Evolutionary conservation across 306 rosid genomes (phyloP), one percentile per base, ranked within the genome.

Genomic region (Adenanthera pavonina): DNA sequence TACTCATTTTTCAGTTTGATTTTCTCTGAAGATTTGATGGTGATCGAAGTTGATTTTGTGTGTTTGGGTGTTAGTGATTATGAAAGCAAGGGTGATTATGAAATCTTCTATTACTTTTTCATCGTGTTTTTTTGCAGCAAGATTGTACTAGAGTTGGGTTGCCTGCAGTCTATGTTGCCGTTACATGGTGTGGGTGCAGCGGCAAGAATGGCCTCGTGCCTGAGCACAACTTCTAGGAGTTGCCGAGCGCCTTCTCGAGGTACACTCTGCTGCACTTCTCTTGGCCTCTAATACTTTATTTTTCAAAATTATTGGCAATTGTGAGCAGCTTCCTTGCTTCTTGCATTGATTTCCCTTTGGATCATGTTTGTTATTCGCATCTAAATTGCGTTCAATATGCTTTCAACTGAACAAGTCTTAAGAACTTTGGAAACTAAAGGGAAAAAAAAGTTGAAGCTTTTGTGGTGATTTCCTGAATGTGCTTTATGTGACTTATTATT

Each of bases 181-280:
- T 85, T 92, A 36, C 93, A 92, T 87, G 78, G 87, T 46, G 89
- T 88, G 17, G 90, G 86, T 78, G 86, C 92, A 8, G 84, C 86
- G 20, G 91, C 88, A 62, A 87, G 91, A 69, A 75, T 92, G 94
- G 89, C 84, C 53, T 89, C 91, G n/a, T 84, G 92, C 69, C 86
- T 90, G 72, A 82, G 92, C 87, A 81, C 88, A 33, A 73, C 83
- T 20, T 89, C 92, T 68, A 81, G 91, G 82, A 87, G 84, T 67
- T 87, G 86, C 79, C 90, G 91, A 49, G 87, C 92, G 70, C 94
- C 88, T 83, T 90, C 87, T 67, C 90, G 87, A 90, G 92, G 92
- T 92, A 92, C 84, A 84, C 91, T 92, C 88, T 89, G 89, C 89
- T 57, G 90, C 86, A 86, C 90, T 89, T 87, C 87, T 78, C 92